Evolutionary conservation across 768 basidiomycete species (phyloP).

Genomic region (Rhizopogon vesiculosus): DNA sequence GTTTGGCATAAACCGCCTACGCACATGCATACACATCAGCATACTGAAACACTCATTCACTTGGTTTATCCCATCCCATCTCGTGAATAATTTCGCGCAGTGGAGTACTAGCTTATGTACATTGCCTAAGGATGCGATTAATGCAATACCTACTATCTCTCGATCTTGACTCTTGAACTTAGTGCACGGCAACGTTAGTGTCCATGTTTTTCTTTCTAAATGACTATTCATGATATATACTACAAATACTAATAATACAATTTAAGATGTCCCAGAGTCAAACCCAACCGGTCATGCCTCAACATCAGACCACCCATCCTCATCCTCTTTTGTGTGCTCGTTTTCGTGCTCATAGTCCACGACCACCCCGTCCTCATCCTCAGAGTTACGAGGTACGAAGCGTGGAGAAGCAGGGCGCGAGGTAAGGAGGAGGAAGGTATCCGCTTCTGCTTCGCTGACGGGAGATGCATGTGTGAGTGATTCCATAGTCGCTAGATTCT

Average conservation of each 20-base stretch:
- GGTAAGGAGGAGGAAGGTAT: slow-evolving; percentile 24
- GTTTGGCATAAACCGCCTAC: background rate
- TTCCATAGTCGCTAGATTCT: background rate
- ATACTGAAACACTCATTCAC: background rate
- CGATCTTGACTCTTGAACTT: no score
- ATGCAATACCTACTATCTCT: no score
- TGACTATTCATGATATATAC: background rate
- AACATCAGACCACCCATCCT: slow-evolving; percentile 34
- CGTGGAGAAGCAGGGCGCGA: background rate
- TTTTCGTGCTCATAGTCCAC: slow-evolving; percentile 4
- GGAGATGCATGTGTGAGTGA: background rate
- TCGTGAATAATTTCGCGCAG: background rate
- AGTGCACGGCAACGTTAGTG: no score
- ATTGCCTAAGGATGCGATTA: background rate
- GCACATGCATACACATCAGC: background rate
- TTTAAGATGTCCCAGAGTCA: background rate
- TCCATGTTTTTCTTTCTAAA: no score
- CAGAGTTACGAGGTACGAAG: slow-evolving; percentile 1
- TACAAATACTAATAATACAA: background rate
- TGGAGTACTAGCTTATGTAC: background rate
- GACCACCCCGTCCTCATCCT: slow-evolving; percentile 13
- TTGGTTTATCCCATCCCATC: background rate
- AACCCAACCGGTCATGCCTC: slow-evolving; percentile 19
- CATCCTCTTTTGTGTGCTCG: background rate
- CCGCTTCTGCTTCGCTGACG: background rate